Percentiles rank a stretch among this genome's conserved stretches.
These are phyloP conservation scores for Santalum album DNA, from an alignment of 164 flowering plant species.

Conservation along the genomic window DNA sequence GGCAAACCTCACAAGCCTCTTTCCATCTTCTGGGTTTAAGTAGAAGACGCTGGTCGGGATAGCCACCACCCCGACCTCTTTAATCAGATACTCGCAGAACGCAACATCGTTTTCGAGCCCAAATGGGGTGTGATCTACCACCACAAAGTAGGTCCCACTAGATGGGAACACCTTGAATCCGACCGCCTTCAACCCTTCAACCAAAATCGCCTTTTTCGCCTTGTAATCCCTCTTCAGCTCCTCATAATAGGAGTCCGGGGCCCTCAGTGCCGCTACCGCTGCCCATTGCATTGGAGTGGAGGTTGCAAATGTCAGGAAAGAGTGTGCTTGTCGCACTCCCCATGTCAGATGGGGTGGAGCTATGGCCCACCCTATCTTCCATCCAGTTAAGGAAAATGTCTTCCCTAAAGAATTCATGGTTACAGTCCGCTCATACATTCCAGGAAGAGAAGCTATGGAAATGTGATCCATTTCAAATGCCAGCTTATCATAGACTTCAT, in stretches of 20 bases:
- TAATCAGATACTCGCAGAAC: constrained; percentile 85
- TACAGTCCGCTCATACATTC: constrained; percentile 95
- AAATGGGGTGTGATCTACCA: constrained; percentile 92
- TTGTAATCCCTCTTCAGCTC: constrained; percentile 74
- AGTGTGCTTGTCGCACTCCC: constrained; percentile 92
- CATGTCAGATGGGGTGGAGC: constrained; percentile 91
- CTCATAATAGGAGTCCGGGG: constrained; percentile 73
- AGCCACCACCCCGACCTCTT: constrained; percentile 92
- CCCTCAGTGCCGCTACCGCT: constrained; percentile 61
- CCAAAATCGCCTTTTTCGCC: constrained; percentile 74
- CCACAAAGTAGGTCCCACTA: constrained; percentile 90
- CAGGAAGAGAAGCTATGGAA: constrained; percentile 91
- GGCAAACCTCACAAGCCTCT: constrained; percentile 89
- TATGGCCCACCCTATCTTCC: constrained; percentile 99
- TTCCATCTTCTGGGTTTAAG: constrained; percentile 87
- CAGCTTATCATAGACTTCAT: constrained; percentile 94
- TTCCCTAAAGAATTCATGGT: constrained; percentile 92
- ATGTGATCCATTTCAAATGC: constrained; percentile 93
- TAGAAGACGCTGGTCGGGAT: constrained; percentile 95
- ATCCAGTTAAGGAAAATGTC: constrained; percentile 92
- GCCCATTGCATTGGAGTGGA: constrained; percentile 91
- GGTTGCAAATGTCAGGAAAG: constrained; percentile 86
- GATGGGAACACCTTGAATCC: constrained; percentile 85
- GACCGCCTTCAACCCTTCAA: constrained; percentile 70
- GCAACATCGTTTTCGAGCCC: constrained; percentile 75